Conservation (phyloP, 106 monocot genomes). For the Gastrodia elata region DNA sequence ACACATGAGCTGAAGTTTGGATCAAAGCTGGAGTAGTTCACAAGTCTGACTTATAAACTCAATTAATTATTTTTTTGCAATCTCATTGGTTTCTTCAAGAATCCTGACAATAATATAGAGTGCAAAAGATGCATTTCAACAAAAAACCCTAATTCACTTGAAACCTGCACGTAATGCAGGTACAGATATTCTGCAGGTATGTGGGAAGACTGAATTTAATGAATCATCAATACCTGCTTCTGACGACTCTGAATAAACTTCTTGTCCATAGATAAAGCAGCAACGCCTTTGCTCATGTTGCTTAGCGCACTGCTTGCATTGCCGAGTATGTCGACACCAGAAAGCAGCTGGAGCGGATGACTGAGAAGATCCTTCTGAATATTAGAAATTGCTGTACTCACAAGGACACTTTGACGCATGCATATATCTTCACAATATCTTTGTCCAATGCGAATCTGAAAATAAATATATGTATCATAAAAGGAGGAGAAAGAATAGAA, state of each 20-base stretch:
- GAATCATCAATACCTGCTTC: constrained; percentile 40
- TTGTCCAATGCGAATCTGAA: constrained; percentile 72
- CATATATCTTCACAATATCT: constrained; percentile 62
- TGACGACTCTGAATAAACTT: constrained; percentile 93
- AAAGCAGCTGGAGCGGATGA: constrained; percentile 85
- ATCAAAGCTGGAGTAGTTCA: too few species aligned
- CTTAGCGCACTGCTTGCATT: constrained; percentile 96
- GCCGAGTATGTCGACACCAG: constrained; percentile 95
- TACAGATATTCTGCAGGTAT: not conserved
- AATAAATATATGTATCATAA: not conserved
- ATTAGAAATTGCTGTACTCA: constrained; percentile 56
- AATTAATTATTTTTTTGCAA: not conserved
- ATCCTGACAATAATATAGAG: not conserved
- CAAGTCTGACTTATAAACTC: too few species aligned
- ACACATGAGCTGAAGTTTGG: too few species aligned
- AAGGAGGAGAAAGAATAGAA: not conserved
- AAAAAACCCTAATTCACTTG: not conserved
- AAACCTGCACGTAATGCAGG: not conserved
- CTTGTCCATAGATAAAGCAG: constrained; percentile 94
- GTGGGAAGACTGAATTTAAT: not conserved
- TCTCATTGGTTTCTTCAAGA: not conserved
- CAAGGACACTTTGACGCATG: constrained; percentile 86
- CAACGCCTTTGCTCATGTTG: constrained; percentile 96
- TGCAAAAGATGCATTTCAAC: not conserved
- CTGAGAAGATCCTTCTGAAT: constrained; percentile 92